Evolutionary conservation across 768 basidiomycete species (phyloP).

Genomic region (Leccinum obscurum): DNA sequence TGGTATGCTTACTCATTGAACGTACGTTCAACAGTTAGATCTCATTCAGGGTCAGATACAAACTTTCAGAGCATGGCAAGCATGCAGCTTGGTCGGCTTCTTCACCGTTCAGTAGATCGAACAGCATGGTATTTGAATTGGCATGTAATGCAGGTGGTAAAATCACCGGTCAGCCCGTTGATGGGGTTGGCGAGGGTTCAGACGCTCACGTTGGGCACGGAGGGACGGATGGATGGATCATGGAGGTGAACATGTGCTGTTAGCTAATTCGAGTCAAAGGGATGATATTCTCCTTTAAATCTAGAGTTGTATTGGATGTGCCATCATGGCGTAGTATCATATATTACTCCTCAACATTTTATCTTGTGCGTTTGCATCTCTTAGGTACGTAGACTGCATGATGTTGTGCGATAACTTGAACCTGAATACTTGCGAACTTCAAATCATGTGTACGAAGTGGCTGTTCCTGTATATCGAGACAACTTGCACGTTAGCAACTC

Average conservation of each 20-base stretch:
- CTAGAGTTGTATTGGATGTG: too few relatives aligned
- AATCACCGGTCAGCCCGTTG: constrained; percentile 6
- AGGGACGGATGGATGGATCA: not conserved
- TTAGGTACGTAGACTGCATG: too few relatives aligned
- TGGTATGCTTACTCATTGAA: too few relatives aligned
- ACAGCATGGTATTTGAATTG: constrained; percentile 18
- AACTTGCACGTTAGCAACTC: not conserved
- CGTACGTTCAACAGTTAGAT: not conserved
- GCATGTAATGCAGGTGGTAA: not conserved
- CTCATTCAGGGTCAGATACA: not conserved
- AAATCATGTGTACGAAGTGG: too few relatives aligned
- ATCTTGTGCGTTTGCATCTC: too few relatives aligned
- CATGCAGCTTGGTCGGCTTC: constrained; percentile 1
- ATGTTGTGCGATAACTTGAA: too few relatives aligned
- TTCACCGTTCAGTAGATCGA: not conserved
- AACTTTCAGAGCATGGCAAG: constrained; percentile 3
- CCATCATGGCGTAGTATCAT: too few relatives aligned
- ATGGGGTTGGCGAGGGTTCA: not conserved
- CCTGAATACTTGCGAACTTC: too few relatives aligned
- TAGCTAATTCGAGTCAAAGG: too few relatives aligned
- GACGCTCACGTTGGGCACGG: not conserved
- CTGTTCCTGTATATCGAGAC: too few relatives aligned
- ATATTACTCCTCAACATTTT: too few relatives aligned
- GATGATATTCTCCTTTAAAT: too few relatives aligned
- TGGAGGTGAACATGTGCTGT: not conserved